These are phyloP conservation scores for Leishmania braziliensis DNA, from an alignment of 208 protist species.

Conservation along the genomic window DNA sequence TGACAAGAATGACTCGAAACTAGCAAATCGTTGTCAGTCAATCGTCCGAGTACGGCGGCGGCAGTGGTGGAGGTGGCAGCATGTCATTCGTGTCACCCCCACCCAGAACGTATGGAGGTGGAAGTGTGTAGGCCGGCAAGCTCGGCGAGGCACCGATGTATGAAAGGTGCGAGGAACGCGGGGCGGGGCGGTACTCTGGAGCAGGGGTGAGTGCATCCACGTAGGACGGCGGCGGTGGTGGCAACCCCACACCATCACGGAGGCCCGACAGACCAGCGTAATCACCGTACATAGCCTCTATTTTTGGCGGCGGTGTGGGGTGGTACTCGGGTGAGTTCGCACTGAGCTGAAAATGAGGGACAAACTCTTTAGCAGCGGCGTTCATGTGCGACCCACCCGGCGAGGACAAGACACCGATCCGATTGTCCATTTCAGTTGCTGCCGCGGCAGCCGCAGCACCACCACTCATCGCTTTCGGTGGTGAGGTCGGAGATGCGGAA, in stretches of 20 bases:
- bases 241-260: conserved; percentile 1
- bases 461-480: not conserved
- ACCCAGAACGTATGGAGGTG: conserved; percentile 35
- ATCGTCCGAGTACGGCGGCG: conserved; percentile 26
- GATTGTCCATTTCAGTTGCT: conserved; percentile 1
- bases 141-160: conserved; percentile 18
- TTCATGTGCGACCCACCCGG: conserved; percentile 61
- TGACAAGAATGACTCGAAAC: not conserved
- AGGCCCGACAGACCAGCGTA: not conserved
- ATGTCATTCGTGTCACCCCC: conserved; percentile 13
- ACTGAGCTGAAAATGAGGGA: conserved; percentile 51
- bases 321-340: conserved; percentile 55
- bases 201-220: conserved; percentile 15
- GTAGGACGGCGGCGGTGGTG: conserved; percentile 40
- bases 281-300: conserved; percentile 12
- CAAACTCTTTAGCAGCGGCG: conserved; percentile 78
- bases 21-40: not conserved
- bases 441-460: not conserved
- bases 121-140: conserved; percentile 42
- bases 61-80: conserved; percentile 19
- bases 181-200: conserved; percentile 31
- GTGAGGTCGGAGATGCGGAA: conserved; percentile 4
- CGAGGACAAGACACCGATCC: conserved; percentile 16
- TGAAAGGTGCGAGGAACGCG: conserved; percentile 41
- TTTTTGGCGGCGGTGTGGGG: conserved; percentile 26